These are phyloP conservation scores for Monosporascus sp. DNA, from an alignment of 2,329 filamentous ascomycete species.

Conservation along the genomic window DNA sequence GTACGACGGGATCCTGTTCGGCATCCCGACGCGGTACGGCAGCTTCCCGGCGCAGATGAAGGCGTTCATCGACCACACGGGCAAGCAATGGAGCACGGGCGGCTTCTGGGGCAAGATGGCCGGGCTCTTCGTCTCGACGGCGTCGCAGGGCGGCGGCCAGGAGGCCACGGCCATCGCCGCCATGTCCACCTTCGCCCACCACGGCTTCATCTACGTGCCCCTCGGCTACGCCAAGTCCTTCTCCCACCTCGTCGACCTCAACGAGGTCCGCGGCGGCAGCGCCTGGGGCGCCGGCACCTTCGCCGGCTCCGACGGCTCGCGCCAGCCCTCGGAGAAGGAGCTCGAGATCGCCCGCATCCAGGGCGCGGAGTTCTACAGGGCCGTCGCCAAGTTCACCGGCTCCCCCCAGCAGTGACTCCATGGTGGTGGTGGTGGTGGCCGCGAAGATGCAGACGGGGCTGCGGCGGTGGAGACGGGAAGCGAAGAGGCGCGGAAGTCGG, in stretches of 20 bases:
- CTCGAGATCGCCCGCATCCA: conserved; percentile 74
- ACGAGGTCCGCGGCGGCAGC: conserved; percentile 78
- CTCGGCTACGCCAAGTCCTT: conserved; percentile 86
- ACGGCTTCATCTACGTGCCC: conserved; percentile 95
- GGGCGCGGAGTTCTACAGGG: conserved; percentile 78
- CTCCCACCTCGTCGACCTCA: conserved; percentile 60
- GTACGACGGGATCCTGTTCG: conserved; percentile 88
- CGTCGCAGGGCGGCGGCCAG: conserved; percentile 79
- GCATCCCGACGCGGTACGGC: conserved; percentile 92
- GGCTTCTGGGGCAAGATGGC: conserved; percentile 83
- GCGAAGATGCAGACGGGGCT: conserved; percentile 21
- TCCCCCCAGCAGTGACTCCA: conserved; percentile 63
- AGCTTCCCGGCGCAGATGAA: conserved; percentile 98
- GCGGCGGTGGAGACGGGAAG: conserved; percentile 17
- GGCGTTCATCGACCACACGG: conserved; percentile 85
- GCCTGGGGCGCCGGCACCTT: conserved; percentile 96
- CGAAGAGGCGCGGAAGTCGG: conserved; percentile 3
- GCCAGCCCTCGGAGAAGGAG: conserved; percentile 73
- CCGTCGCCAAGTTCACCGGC: conserved; percentile 63
- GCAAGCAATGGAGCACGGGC: conserved; percentile 75
- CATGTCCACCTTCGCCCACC: conserved; percentile 84
- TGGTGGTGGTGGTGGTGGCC: conserved; percentile 51
- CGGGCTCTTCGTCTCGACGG: conserved; percentile 88
- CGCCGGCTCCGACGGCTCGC: conserved; percentile 70
- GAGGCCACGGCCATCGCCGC: conserved; percentile 77